Evolutionary conservation across 352 stramenopile species (phyloP), one percentile per base, ranked within the genome.

Genomic region (Globisporangium nodosum): DNA sequence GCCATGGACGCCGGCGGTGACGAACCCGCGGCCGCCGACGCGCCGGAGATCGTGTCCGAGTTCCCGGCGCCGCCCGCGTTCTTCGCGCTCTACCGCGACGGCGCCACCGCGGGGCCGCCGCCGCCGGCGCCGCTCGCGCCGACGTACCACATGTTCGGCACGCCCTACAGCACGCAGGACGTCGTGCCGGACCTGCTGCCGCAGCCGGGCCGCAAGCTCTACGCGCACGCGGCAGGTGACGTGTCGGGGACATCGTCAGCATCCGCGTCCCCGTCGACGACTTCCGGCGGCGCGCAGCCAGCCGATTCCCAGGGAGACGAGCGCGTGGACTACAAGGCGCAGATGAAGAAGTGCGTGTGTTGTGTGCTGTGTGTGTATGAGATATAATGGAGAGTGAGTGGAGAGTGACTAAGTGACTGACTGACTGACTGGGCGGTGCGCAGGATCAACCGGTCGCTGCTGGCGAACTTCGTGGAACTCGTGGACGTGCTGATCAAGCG

Each of bases 81-180:
- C 76, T 88, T 94, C 54, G 61, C 56, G 59, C 67, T 94, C 35
- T 94, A 94, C 63, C 59, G 64, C 16, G 80, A 88, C 0, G 81
- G 81, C 13, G 56, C 56, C 8, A 71, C 74, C 42, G 61, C 53
- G 46, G 81, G 81, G 0, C 85, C 85, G 21, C 51, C 71, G 42
- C 85, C 85, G 31, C 85, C 85, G 0, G 65, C 80, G 61, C 78
- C 81, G 45, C 88, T 94, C 72, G 74, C 73, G 48, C 85, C 85
- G 46, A 87, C 75, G 58, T 94, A 94, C 53, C 81, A 94, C 75
- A 90, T 90, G 74, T 94, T 94, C 57, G 85, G 85, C 43, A 88
- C 80, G 49, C 81, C 85, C 6, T 94, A 85, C 69, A 90, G 78
- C 66, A 94, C 85, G 49, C 67, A 89, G 69, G 85, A 94, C 71